Conservation (phyloP, 2,329 filamentous ascomycete species). For the Ophiostoma quercus region DNA sequence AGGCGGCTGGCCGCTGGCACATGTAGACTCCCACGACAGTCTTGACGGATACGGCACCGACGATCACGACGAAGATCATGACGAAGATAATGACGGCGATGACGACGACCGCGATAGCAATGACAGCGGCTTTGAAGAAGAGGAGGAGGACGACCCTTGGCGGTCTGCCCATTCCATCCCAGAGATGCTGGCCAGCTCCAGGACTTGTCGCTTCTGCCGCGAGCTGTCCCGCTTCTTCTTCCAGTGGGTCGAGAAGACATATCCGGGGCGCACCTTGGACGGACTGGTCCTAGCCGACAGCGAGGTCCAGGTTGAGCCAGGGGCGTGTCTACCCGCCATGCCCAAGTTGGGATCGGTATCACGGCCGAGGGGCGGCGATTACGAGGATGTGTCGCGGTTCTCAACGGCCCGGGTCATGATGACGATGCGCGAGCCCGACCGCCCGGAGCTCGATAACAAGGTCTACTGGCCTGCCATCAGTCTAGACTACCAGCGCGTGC, state of each 20-base stretch:
- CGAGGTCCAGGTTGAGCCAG: not conserved
- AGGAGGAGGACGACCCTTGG: not conserved
- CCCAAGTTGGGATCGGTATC: not conserved
- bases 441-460: not conserved
- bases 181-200: constrained; percentile 7
- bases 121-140: not conserved
- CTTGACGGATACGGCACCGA: not conserved
- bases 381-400: not conserved
- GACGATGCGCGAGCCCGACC: not conserved
- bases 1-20: not conserved
- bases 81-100: not conserved
- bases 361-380: not conserved
- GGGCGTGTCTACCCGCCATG: not conserved
- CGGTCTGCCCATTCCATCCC: not conserved
- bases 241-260: not conserved
- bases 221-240: constrained; percentile 9
- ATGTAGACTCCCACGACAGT: not conserved
- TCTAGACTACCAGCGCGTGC: not conserved
- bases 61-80: not conserved
- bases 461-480: not conserved
- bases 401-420: not conserved
- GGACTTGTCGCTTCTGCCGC: not conserved
- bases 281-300: not conserved
- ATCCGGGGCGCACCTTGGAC: not conserved
- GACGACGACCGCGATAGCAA: not conserved